A percentile compares a stretch with the other conserved stretches of the same genome.
Evolutionary conservation across 1,284 basidiomycete genomes (phyloP).

Genomic region (Apiotrichum sp.): DNA sequence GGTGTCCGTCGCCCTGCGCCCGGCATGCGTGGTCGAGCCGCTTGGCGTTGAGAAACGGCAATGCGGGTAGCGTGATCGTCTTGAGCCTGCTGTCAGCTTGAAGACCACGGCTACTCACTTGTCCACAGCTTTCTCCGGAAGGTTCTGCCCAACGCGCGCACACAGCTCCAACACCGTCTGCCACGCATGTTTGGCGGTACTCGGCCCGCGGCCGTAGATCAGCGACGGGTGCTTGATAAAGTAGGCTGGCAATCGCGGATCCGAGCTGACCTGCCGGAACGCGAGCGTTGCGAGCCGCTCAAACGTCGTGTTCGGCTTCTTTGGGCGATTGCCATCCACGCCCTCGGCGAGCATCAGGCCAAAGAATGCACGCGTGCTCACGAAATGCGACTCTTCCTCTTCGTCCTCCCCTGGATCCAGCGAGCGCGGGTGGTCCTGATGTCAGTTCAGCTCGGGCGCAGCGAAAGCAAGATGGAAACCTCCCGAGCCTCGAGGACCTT

Average conservation of each 20-base stretch:
- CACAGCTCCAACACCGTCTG: constrained; percentile 16
- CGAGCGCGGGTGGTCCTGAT: constrained; percentile 4
- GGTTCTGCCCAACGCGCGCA: constrained; percentile 3
- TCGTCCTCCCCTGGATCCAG: constrained; percentile 20
- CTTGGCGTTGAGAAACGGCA: constrained; percentile 32
- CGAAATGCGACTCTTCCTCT: constrained; percentile 29
- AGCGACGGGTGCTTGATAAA: constrained; percentile 33
- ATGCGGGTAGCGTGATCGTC: constrained; percentile 25
- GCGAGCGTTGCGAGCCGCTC: constrained; percentile 14
- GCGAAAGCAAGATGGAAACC: no score
- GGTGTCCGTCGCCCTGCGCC: neutral
- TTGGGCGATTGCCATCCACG: neutral
- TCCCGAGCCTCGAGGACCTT: no score
- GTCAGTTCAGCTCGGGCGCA: no score
- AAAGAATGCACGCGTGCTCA: constrained; percentile 26
- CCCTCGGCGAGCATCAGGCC: constrained; percentile 14
- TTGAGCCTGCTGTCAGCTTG: constrained; percentile 14
- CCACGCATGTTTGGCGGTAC: constrained; percentile 17
- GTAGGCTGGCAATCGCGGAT: constrained; percentile 27
- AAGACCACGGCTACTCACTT: constrained; percentile 5
- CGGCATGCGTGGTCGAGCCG: constrained; percentile 15
- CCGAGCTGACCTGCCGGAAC: constrained; percentile 34
- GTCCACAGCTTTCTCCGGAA: constrained; percentile 7
- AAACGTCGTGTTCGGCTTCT: constrained; percentile 2
- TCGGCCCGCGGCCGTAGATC: constrained; percentile 29